phyloP scores from a whole-genome alignment of 371 early-diverging fungal genomes.

The Rhizomucor pusillus region DNA sequence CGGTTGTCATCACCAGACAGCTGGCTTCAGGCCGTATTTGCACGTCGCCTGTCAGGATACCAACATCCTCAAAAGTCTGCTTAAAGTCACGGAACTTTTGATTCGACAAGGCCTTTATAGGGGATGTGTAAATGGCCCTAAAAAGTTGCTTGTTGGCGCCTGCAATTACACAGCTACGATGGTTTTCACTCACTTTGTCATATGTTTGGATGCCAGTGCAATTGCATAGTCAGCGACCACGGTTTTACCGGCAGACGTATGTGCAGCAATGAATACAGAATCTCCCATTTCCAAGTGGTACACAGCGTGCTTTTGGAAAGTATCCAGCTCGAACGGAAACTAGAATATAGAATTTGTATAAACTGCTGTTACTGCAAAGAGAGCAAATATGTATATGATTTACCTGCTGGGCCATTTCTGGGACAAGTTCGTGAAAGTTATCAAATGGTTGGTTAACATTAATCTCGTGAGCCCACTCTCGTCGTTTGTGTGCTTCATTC shows the following conservation, averaged over 20 bases:
- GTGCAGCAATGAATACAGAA: constrained; percentile 98
- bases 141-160: background rate
- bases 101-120: constrained; percentile 99
- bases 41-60: constrained; percentile 99
- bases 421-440: constrained; percentile 82
- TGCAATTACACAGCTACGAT: background rate
- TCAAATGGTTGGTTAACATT: constrained; percentile 81
- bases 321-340: constrained; percentile 96
- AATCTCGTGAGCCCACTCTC: constrained; percentile 93
- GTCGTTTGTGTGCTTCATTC: constrained; percentile 39
- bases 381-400: too few relatives aligned
- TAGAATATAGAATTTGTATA: constrained; percentile 14
- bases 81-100: constrained; percentile 99
- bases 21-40: constrained; percentile 96
- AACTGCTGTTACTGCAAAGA: background rate
- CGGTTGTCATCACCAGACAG: constrained; percentile 99
- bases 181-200: constrained; percentile 70
- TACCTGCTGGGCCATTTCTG: constrained; percentile 77
- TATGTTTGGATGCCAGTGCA: constrained; percentile 88
- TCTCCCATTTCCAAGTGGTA: constrained; percentile 95
- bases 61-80: constrained; percentile 90
- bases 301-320: constrained; percentile 98
- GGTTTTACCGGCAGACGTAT: constrained; percentile 99
- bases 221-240: constrained; percentile 99
- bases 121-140: constrained; percentile 98